Evolutionary conservation across 345 rosid species (phyloP).

Genomic region (Pseudoturritis turrita): DNA sequence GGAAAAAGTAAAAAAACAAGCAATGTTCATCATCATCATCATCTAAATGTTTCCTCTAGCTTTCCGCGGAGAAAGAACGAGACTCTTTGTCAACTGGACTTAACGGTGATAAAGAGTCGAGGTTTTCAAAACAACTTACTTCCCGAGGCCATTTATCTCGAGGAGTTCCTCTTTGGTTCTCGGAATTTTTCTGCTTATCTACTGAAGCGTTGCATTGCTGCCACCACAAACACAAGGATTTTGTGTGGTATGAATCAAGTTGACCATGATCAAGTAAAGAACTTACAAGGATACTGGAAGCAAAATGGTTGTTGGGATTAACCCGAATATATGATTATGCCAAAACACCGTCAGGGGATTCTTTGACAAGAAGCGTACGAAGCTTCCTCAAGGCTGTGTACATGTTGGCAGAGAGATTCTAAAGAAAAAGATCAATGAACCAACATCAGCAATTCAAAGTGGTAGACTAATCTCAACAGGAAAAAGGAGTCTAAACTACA

Average conservation of each 20-base stretch:
- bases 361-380: constrained; percentile 71
- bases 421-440: constrained; percentile 9
- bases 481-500: background rate
- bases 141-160: constrained; percentile 89
- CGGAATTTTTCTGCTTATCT: constrained; percentile 69
- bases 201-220: constrained; percentile 79
- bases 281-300: background rate
- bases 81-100: too few relatives aligned
- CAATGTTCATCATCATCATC: too few relatives aligned
- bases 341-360: constrained; percentile 78
- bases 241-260: background rate
- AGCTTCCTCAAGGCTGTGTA: constrained; percentile 68
- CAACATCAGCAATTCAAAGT: background rate
- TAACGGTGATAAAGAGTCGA: too few relatives aligned
- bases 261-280: constrained; percentile 10
- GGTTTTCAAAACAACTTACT: constrained; percentile 52
- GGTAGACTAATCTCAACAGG: constrained; percentile 7
- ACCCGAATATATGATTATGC: constrained; percentile 97
- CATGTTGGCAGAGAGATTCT: constrained; percentile 74
- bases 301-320: constrained; percentile 8
- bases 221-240: constrained; percentile 8
- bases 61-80: too few relatives aligned
- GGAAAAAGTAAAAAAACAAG: too few relatives aligned
- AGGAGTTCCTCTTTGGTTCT: constrained; percentile 91
- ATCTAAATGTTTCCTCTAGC: too few relatives aligned